Base-by-base conservation (phyloP, 179 eudicot species). In the Nepenthes alata region DNA sequence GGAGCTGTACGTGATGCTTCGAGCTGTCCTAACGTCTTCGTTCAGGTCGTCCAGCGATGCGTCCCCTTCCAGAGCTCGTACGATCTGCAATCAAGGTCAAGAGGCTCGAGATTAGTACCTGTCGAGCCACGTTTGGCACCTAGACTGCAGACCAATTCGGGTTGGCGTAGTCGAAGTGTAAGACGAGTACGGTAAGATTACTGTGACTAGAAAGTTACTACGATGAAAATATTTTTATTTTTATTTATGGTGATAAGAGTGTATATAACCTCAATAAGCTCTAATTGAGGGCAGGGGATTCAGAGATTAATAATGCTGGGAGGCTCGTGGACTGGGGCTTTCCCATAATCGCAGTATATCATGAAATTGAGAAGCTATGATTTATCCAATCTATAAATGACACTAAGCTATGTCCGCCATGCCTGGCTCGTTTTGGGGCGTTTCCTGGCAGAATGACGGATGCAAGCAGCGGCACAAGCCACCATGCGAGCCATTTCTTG, bases 361-460 rank as follows among this genome's bases (percentile, higher is more conserved):
- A 25, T 25, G 25, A 25, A 25, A 25, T 25, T 25, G 25, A 25
- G 25, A 25, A 25, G 25, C 25, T 0, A 25, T 1, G 25, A 25
- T 25, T 25, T 25, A 25, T 25, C 1, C 25, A 25, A 25, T 25
- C 25, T 25, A 25, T 25, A 25, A 25, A 25, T 25, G 25, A 25
- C 25, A 25, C 25, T 25, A 25, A 25, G 25, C 25, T 25, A 25
- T 25, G 25, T 25, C 25, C 25, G 25, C 25, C 25, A 25, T 25
- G 25, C 97, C 96, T 91, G 96, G 60, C 87, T 85, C 97, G 88
- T 91, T 68, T 70, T 83, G 3, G 96, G 87, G 25, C 97, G 91
- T 63, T 75, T 77, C 55, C 61, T 85, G 53, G 88, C 90, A 16
- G 97, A 85, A 72, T 91, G 96, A 8, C 96, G 90, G 53, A 84